A percentile compares a stretch with the other conserved stretches of the same genome.
Conservation (phyloP, 2,329 filamentous ascomycete genomes). For the Fusarium sp. region DNA sequence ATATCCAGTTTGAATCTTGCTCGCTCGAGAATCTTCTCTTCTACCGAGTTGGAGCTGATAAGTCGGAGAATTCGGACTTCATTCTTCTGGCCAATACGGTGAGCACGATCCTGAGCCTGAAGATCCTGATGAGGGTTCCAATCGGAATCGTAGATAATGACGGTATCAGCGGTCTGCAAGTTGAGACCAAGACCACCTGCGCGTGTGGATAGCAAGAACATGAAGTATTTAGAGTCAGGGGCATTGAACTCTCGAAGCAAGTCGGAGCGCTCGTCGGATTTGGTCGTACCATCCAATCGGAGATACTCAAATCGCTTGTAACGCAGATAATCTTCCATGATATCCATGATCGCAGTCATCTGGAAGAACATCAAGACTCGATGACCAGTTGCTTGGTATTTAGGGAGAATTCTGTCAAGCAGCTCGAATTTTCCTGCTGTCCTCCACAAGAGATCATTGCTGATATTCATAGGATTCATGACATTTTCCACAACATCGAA, state of each 20-base stretch:
- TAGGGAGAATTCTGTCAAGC: conserved; percentile 88
- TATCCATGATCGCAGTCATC: conserved; percentile 99
- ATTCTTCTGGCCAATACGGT: conserved; percentile 99
- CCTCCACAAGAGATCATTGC: conserved; percentile 94
- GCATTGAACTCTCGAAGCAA: conserved; percentile 89
- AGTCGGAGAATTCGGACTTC: conserved; percentile 95
- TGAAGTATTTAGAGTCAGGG: conserved; percentile 91
- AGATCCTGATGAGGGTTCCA: conserved; percentile 99
- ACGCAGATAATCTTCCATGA: conserved; percentile 98
- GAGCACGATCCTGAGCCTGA: conserved; percentile 98
- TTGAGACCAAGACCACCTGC: conserved; percentile 98
- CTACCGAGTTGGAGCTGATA: conserved; percentile 95
- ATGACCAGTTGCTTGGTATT: conserved; percentile 90
- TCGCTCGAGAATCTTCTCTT: conserved; percentile 97
- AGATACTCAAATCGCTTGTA: conserved; percentile 85
- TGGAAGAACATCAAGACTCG: conserved; percentile 99
- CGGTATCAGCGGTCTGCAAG: conserved; percentile 95
- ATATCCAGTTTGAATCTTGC: conserved; percentile 98
- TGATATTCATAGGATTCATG: conserved; percentile 89
- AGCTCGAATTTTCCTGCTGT: conserved; percentile 97
- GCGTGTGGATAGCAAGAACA: conserved; percentile 97
- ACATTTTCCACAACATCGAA: conserved; percentile 98
- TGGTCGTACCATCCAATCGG: conserved; percentile 94
- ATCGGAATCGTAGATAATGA: conserved; percentile 99
- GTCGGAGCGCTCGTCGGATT: conserved; percentile 95